Conservation (phyloP, 2,329 filamentous ascomycete species). For the Alternaria conjuncta region DNA sequence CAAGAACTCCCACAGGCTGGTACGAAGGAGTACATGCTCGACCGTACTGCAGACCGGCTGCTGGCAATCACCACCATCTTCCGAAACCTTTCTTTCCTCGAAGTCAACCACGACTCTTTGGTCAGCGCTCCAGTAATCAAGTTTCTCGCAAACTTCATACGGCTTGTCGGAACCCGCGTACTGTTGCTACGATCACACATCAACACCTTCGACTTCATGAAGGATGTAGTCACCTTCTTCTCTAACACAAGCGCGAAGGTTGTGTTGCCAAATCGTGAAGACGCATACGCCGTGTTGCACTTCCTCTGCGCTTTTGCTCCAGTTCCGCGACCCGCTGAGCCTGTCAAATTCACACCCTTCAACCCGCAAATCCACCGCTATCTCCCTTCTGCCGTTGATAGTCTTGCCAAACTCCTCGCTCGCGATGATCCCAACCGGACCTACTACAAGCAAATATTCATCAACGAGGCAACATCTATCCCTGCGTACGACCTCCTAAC, state of each 20-base stretch:
- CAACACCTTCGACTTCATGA: constrained; percentile 96
- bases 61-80: constrained; percentile 92
- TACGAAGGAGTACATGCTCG: constrained; percentile 78
- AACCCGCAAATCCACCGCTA: constrained; percentile 84
- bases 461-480: constrained; percentile 68
- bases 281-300: constrained; percentile 83
- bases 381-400: constrained; percentile 86
- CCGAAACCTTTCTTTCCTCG: constrained; percentile 88
- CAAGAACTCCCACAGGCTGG: constrained; percentile 78
- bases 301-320: constrained; percentile 93
- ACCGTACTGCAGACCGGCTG: constrained; percentile 83
- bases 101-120: constrained; percentile 76
- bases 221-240: constrained; percentile 86
- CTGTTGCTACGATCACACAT: constrained; percentile 81
- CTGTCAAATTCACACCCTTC: constrained; percentile 78
- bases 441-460: constrained; percentile 82
- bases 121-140: constrained; percentile 80
- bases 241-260: constrained; percentile 86
- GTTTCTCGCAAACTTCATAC: constrained; percentile 81
- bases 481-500: constrained; percentile 82
- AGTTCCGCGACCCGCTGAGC: constrained; percentile 68
- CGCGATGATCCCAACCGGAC: constrained; percentile 91
- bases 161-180: constrained; percentile 86
- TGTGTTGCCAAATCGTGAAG: constrained; percentile 83
- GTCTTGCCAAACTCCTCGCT: constrained; percentile 87